Percentiles rank a stretch among this genome's conserved stretches.
Conservation (phyloP, 495 filamentous ascomycete species). For the Jackrogersella multiformis region DNA sequence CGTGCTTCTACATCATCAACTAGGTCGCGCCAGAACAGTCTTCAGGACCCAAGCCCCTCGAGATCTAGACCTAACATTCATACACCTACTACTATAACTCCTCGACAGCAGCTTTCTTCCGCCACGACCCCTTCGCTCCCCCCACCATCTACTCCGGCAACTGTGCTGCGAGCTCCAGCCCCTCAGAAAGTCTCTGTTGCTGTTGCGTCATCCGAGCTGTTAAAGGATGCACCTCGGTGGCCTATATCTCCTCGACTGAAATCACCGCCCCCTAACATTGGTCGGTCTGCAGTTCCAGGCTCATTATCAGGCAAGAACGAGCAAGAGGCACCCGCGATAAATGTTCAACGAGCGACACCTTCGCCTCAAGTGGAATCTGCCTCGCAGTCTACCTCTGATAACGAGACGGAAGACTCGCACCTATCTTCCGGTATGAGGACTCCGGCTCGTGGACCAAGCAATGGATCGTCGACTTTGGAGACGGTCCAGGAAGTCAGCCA, state of each 20-base stretch:
- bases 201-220: conserved; percentile 64
- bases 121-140: conserved; percentile 67
- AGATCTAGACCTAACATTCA: conserved; percentile 63
- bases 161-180: conserved; percentile 65
- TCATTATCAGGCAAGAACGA: conserved; percentile 55
- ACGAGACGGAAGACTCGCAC: conserved; percentile 63
- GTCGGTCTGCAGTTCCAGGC: conserved; percentile 48
- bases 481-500: conserved; percentile 93
- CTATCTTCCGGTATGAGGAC: conserved; percentile 67
- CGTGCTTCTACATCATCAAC: conserved; percentile 41
- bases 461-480: conserved; percentile 76
- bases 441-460: conserved; percentile 71
- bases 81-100: conserved; percentile 68
- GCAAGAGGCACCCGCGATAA: conserved; percentile 61
- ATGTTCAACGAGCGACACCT: conserved; percentile 63
- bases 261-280: conserved; percentile 70
- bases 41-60: conserved; percentile 73
- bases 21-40: conserved; percentile 73
- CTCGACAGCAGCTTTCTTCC: conserved; percentile 69
- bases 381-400: conserved; percentile 53
- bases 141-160: conserved; percentile 63
- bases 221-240: conserved; percentile 69
- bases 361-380: conserved; percentile 51
- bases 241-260: conserved; percentile 71
- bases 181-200: conserved; percentile 66